Evolutionary conservation across 1,139 yeast genomes (phyloP).

Genomic region (Saccharomycopsis hybrid): DNA sequence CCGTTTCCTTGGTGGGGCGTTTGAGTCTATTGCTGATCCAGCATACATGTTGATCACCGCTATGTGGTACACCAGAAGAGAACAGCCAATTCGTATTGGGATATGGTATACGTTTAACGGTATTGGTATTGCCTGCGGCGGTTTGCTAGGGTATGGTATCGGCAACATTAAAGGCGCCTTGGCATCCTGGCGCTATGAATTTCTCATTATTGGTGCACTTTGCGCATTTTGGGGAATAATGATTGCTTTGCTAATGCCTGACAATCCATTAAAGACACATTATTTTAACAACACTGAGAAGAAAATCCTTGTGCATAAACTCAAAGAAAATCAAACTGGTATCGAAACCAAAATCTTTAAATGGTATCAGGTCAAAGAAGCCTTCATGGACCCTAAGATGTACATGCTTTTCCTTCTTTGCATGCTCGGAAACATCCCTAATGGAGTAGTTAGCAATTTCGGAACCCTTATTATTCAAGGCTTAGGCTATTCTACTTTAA

Average conservation of each 20-base stretch:
- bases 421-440: constrained; percentile 35
- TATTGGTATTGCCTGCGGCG: constrained; percentile 47
- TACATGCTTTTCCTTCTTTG: constrained; percentile 38
- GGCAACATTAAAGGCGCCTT: constrained; percentile 23
- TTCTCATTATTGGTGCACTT: constrained; percentile 43
- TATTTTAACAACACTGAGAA: constrained; percentile 46
- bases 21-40: constrained; percentile 53
- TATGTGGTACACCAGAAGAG: constrained; percentile 47
- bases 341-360: constrained; percentile 52
- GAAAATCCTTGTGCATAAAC: constrained; percentile 43
- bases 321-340: constrained; percentile 46
- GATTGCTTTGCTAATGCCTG: constrained; percentile 43
- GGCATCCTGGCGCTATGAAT: constrained; percentile 44
- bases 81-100: constrained; percentile 43
- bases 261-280: constrained; percentile 48
- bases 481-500: constrained; percentile 37
- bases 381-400: constrained; percentile 39
- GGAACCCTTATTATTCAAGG: constrained; percentile 43
- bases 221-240: constrained; percentile 45
- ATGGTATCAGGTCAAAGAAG: constrained; percentile 42
- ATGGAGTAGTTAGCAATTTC: constrained; percentile 41
- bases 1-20: constrained; percentile 46
- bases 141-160: constrained; percentile 45
- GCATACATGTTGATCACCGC: constrained; percentile 52
- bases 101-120: constrained; percentile 52